Conservation (phyloP, 805 yeast genomes). For the Cyberlindnera samutprakarnensis region DNA sequence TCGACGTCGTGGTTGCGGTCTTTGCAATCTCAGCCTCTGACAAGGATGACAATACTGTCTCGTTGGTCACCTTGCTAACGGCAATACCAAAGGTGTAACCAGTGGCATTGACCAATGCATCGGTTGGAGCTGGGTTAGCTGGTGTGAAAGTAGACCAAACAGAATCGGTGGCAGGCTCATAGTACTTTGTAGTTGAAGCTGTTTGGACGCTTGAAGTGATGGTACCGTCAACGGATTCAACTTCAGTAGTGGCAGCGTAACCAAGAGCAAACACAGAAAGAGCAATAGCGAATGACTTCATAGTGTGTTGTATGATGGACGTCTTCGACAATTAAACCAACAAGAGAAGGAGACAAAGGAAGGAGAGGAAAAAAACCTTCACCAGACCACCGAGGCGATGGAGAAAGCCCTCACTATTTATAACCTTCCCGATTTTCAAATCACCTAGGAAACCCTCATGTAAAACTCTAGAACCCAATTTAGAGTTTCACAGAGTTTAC, state of each 20-base stretch:
- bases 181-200: not conserved
- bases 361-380: too few relatives aligned
- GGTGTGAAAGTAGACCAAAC: constrained; percentile 72
- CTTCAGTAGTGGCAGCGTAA: not conserved
- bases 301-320: too few relatives aligned
- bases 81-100: constrained; percentile 57
- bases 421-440: too few relatives aligned
- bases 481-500: too few relatives aligned
- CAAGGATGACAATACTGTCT: constrained; percentile 17
- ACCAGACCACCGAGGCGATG: too few relatives aligned
- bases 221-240: not conserved
- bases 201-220: not conserved
- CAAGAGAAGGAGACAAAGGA: too few relatives aligned
- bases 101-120: constrained; percentile 48
- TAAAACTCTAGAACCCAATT: too few relatives aligned
- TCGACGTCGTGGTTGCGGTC: constrained; percentile 3
- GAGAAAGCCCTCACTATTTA: too few relatives aligned
- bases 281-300: not conserved
- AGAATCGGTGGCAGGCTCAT: constrained; percentile 18
- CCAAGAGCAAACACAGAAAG: not conserved
- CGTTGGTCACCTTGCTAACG: constrained; percentile 25
- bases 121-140: constrained; percentile 38
- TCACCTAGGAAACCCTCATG: too few relatives aligned
- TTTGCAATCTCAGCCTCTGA: constrained; percentile 18
- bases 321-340: too few relatives aligned